phyloP scores from a whole-genome alignment of 352 stramenopile species.

The Thraustotheca clavata region DNA sequence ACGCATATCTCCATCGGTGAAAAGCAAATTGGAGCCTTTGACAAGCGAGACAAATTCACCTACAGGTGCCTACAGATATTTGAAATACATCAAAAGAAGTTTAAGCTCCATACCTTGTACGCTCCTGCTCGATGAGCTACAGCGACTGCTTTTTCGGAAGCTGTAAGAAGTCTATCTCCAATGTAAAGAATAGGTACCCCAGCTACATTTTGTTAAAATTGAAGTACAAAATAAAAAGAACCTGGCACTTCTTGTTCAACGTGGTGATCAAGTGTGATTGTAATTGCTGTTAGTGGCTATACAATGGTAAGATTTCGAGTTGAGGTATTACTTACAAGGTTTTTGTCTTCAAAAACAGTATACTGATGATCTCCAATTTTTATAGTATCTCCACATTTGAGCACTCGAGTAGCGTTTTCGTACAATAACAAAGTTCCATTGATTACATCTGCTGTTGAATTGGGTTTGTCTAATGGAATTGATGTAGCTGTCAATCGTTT shows the following conservation, averaged over 20 bases:
- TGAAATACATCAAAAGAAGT: not conserved
- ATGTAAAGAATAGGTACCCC: slow-evolving; percentile 1
- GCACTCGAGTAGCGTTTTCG: slow-evolving; percentile 1
- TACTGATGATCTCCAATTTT: slow-evolving; percentile 7
- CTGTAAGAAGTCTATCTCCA: slow-evolving; percentile 13
- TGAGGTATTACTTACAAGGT: not conserved
- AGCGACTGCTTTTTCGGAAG: slow-evolving; percentile 9
- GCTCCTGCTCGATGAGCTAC: slow-evolving; percentile 7
- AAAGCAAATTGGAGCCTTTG: slow-evolving; percentile 18
- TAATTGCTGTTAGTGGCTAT: not conserved
- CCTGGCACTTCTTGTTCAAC: not conserved
- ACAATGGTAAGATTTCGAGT: too few relatives aligned
- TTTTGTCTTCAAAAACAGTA: not conserved
- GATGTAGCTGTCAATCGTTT: slow-evolving; percentile 17
- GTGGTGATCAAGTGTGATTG: not conserved
- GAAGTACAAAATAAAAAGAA: not conserved
- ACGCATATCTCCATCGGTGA: slow-evolving; percentile 19
- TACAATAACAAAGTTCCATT: not conserved
- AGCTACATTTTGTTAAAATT: not conserved
- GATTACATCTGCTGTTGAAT: not conserved
- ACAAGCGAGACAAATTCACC: slow-evolving; percentile 18
- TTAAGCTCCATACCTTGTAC: slow-evolving; percentile 5
- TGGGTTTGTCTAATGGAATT: slow-evolving; percentile 14
- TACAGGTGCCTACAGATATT: not conserved
- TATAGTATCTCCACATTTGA: slow-evolving; percentile 18